Percentiles rank a stretch among this genome's conserved stretches.
These are phyloP conservation scores for Calonectria honghensis DNA, from an alignment of 2,329 filamentous ascomycete species.

Conservation along the genomic window DNA sequence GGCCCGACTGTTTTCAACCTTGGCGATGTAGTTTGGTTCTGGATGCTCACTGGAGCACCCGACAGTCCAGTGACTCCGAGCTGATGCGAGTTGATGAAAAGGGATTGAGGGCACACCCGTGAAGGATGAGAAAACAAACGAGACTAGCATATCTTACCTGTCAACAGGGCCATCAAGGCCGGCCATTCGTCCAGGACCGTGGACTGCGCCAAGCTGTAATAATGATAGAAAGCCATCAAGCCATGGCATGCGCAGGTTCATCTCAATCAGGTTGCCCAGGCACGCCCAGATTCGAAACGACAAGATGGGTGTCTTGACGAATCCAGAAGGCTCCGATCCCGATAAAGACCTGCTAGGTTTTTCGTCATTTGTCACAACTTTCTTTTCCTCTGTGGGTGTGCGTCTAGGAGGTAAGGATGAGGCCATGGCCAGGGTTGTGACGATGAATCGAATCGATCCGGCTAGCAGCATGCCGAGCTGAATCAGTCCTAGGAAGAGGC, in stretches of 20 bases:
- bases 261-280: constrained; percentile 81
- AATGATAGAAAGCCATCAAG: constrained; percentile 84
- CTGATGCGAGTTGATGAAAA: constrained; percentile 66
- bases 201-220: constrained; percentile 82
- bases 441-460: constrained; percentile 79
- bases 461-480: constrained; percentile 74
- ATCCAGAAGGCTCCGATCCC: constrained; percentile 42
- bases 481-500: constrained; percentile 73
- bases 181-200: constrained; percentile 85
- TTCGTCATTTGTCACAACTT: constrained; percentile 44
- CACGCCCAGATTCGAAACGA: constrained; percentile 87
- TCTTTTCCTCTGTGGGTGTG: constrained; percentile 53
- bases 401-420: constrained; percentile 78
- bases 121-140: constrained; percentile 55
- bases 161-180: constrained; percentile 86
- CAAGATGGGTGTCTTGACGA: constrained; percentile 78
- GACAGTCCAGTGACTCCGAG: constrained; percentile 67
- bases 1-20: constrained; percentile 47
- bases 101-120: constrained; percentile 44
- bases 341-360: constrained; percentile 48
- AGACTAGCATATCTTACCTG: constrained; percentile 80
- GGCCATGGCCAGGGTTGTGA: constrained; percentile 79
- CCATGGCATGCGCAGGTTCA: constrained; percentile 93
- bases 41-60: constrained; percentile 61
- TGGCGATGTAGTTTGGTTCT: constrained; percentile 48